Base-by-base conservation (phyloP, 2,329 filamentous ascomycete genomes). In the Coccinonectria pachysandricola region DNA sequence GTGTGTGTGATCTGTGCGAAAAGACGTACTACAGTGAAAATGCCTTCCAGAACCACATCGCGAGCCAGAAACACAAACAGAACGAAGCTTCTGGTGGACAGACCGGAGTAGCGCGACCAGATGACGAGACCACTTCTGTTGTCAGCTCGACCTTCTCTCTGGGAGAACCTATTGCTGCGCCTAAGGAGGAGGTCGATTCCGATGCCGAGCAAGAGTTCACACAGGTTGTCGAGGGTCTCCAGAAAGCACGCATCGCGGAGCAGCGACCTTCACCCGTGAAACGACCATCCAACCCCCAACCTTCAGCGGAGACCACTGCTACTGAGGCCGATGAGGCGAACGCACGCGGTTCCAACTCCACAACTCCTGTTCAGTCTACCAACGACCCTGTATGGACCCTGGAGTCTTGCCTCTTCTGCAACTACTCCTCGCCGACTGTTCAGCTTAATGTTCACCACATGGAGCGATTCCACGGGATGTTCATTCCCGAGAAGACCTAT, bases 1-100 rank as follows among this genome's bases (percentile, higher is more conserved):
- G 81, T 49, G 61, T 66, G 15, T 98, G 91, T 56, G 65, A 75
- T 3, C 69, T 77, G 12, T 98, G 91, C 62, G 72, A 81, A 48
- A 93, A 93, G 64, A 86, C 81, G 9, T 98, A 93, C 57, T 96
- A 79, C 64, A 96, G 87, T 59, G 84, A 95, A 50, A 95, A 95
- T 59, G 88, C 91, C 17, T 96, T 81, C 57, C 75, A 79, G 50
- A 98, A 96, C 57, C 91, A 98, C 51, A 55, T 96, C 30, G 77
- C 76, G 32, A 95, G 87, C 59, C 78, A 84, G 43, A 94, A 94
- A 57, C 91, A 98, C 58, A 84, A 77, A 56, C 39, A 45, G 17
- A 59, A 56, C 30, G 67, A 79, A 31, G 64, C 71, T 16, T 64
- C 65, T 21, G 46, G 57, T 23, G 53, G 53, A 13, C 49, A 52